Base-by-base conservation (phyloP, 2,329 filamentous ascomycete species). In the Fusarium beomiforme region DNA sequence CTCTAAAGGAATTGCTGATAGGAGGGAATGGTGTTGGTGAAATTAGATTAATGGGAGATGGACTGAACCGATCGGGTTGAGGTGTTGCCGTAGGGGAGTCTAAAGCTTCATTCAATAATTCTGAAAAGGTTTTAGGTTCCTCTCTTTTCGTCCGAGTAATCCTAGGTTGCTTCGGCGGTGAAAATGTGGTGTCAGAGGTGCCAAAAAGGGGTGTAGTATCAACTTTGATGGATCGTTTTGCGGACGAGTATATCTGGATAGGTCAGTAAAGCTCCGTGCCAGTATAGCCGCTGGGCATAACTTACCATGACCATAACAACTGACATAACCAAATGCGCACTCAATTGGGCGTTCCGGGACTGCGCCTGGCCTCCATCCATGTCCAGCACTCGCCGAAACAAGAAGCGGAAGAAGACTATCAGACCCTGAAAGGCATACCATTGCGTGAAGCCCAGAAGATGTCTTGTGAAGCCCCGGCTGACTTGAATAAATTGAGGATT, bases 351-450 rank as follows among this genome's bases (percentile, higher is more conserved):
- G n/a, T 79, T 80, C 8, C 79, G 75, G 6, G 82, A 81, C 11
- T 82, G 74, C 3, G 78, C 79, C 24, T 81, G 77, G 1, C 81
- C 79, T 6, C 80, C 78, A n/a, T 82, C 78, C 69, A 84, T 78
- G 42, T 81, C 79, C 2, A 82, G 70, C 21, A 86, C 78, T 17
- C 79, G 81, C 23, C 83, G 79, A 53, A 89, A 86, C 19, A 86
- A 74, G 43, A 85, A 79, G 39, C 92, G 86, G 14, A 90, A 80
- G 9, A 85, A 76, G 14, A 93, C 76, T 24, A 90, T 84, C 34
- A 91, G 77, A 3, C 85, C 77, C 75, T 94, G 92, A 67, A 91
- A 87, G 2, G 84, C 85, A 76, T 93, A 93, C 85, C 92, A 92
- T 55, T 88, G 85, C 6, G 84, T 82, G 16, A 93, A 85, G 0